Percentiles rank a stretch among this genome's conserved stretches.
Conservation (phyloP, 352 stramenopile genomes). For the Globisporangium parvum region DNA sequence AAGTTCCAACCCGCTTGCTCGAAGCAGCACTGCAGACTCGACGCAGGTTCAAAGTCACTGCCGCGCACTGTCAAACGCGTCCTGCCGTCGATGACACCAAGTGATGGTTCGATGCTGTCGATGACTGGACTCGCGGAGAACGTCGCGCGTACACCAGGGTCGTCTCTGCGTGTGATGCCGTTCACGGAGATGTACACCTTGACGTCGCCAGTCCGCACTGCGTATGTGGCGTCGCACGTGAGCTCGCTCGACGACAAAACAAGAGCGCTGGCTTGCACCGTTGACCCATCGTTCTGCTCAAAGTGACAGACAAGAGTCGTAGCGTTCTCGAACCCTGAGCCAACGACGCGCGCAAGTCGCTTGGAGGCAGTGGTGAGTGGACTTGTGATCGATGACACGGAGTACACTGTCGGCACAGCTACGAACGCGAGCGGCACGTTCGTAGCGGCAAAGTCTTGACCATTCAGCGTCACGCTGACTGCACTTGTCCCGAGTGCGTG, state of each 20-base stretch:
- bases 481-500: constrained; percentile 19
- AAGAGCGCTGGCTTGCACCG: neutral
- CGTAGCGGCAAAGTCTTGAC: constrained; percentile 42
- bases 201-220: constrained; percentile 8
- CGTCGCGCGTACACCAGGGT: constrained; percentile 22
- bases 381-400: constrained; percentile 28
- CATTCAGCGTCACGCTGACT: constrained; percentile 60
- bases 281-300: neutral
- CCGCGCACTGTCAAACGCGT: constrained; percentile 29
- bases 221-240: constrained; percentile 19
- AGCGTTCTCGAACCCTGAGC: constrained; percentile 19
- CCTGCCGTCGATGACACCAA: constrained; percentile 27
- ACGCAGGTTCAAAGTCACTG: constrained; percentile 34
- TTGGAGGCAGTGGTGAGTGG: constrained; percentile 17
- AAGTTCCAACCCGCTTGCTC: neutral
- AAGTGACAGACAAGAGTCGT: constrained; percentile 29
- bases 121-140: constrained; percentile 30
- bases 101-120: constrained; percentile 33
- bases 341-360: constrained; percentile 28
- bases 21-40: constrained; percentile 56
- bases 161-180: constrained; percentile 15
- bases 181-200: constrained; percentile 24
- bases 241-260: constrained; percentile 20
- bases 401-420: constrained; percentile 36
- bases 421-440: constrained; percentile 40